phyloP scores from a whole-genome alignment of 202 grass and related monocot species.

The Panicum virgatum region DNA sequence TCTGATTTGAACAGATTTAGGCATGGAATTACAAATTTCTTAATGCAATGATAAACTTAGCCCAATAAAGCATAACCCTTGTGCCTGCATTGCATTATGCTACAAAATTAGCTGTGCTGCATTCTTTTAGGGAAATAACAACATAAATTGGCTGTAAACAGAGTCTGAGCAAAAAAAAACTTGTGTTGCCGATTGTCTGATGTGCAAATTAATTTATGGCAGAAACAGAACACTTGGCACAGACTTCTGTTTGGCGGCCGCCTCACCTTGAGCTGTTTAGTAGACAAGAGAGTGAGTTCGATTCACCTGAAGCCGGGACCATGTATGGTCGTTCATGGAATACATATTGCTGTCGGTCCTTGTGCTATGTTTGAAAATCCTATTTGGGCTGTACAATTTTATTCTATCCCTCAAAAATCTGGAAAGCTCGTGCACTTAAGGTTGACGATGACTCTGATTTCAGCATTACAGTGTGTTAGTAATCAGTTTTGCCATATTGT shows the following conservation, averaged over 20 bases:
- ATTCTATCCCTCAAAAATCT: background rate
- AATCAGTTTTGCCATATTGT: background rate
- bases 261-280: background rate
- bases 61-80: background rate
- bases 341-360: background rate
- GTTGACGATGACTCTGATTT: background rate
- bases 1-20: background rate
- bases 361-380: background rate
- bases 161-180: background rate
- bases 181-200: background rate
- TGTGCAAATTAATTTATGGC: background rate
- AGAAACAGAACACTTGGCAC: background rate
- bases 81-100: background rate
- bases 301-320: background rate
- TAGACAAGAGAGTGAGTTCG: background rate
- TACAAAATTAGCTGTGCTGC: background rate
- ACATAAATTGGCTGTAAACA: background rate
- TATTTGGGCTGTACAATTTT: background rate
- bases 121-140: background rate
- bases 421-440: background rate
- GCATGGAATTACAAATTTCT: background rate
- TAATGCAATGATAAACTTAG: background rate
- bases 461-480: background rate
- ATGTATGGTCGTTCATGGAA: constrained; percentile 1
- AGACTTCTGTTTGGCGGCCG: background rate